Base-by-base conservation (phyloP, 139 green algal species). In the Volvox reticuliferus region DNA sequence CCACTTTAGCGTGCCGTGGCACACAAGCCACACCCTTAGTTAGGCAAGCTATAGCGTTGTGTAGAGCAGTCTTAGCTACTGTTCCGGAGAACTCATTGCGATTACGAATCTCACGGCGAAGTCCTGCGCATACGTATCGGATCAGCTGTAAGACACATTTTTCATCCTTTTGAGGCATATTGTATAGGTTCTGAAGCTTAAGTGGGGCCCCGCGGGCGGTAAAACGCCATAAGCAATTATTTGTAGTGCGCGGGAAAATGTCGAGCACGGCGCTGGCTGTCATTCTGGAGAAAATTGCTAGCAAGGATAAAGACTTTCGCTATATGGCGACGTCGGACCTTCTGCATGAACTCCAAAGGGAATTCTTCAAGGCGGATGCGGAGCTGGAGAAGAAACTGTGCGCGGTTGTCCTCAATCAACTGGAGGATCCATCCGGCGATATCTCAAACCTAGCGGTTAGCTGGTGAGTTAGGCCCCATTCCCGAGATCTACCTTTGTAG, bases 291-390 rank as follows among this genome's bases (percentile, higher is more conserved):
- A 94, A 94, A 95, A 95, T 98, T 36, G 88, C 86, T 1, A 95
- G 91, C 73, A 94, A 95, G 78, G 96, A 98, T 79, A 97, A 97
- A 91, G 97, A 98, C 83, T 98, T 97, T 84, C 93, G 98, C 26
- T 99, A 99, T 91, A 99, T 99, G 98, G 98, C 97, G 61, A 98
- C 97, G 1, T 97, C 94, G 16, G 98, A 99, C 92, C 92, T 99
- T 68, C 93, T 98, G 21, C 95, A 93, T 62, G 98, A 99, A 92
- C 96, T 99, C 5, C 82, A 95, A 26, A 97, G 97, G 76, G 95
- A 97, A 28, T 91, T 77, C 1, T 99, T 99, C 88, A 95, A 92
- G 19, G 94, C 94, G 16, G 95, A 98, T 50, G 44, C 88, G 2
- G 95, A 97, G 13, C 94, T 92, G 71, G 97, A 99, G 92, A 93